Base-by-base conservation (phyloP, 495 filamentous ascomycete genomes). In the Tuber brumale region DNA sequence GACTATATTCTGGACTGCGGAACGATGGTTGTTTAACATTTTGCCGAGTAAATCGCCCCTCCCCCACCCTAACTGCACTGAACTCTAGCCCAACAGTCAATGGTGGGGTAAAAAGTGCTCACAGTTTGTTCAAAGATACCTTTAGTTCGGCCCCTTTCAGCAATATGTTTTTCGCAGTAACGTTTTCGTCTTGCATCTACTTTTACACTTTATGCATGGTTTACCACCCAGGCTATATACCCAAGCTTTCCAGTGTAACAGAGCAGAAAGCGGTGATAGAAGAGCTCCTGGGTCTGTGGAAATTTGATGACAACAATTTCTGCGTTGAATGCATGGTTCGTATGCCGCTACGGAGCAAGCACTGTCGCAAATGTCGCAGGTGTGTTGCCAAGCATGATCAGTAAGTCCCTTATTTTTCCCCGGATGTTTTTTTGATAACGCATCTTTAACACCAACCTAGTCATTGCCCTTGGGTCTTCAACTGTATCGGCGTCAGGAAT, bases 351-450 rank as follows among this genome's bases (percentile, higher is more conserved):
- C 88, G 95, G 71, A 97, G 94, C 86, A 98, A 97, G 87, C 95
- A 99, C 85, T 99, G 95, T 85, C 91, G 90, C 81, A 88, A 91
- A 77, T 99, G 95, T 81, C 88, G 90, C 75, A 93, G 95, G 71
- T 99, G 95, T 84, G 91, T 99, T 78, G 93, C 95, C 43, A 97
- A 95, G 85, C 92, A 97, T 84, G 95, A 99, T 82, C 95, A 99
- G 95, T 97, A 85, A 86, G 94, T 85, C 27, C 43, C 27, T 72
- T 69, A 37, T 42, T 31, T 83, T 45, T 70, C 57, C 8, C 37
- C 42, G 19, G 37, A 72, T 19, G 44, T 18, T 66, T 43, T 23
- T 69, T 45, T 23, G 7, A 43, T 12, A n/a, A 73, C 27, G 31
- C 27, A 5, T 35, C 19, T 27, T 27, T 66, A 66, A 66, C 57